phyloP scores from a whole-genome alignment of 768 basidiomycete species.

The Collybia mongolica region DNA sequence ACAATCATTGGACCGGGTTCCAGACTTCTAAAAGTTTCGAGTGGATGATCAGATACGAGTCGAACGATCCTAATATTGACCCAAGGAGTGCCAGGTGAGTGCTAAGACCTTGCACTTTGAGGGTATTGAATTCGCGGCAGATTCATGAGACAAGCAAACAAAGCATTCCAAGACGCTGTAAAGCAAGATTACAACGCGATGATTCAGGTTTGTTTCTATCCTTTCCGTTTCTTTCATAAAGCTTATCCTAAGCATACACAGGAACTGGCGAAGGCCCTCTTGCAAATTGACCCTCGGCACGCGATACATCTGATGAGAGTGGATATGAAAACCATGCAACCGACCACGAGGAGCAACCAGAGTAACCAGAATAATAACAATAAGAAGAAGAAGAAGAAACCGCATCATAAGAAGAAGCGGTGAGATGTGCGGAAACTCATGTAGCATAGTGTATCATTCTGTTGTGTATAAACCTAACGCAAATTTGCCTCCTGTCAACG shows the following conservation, averaged over 20 bases:
- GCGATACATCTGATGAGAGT: constrained; percentile 1
- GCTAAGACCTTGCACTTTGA: not conserved
- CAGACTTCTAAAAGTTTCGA: constrained; percentile 22
- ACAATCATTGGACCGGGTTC: constrained; percentile 20
- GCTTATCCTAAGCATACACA: not conserved
- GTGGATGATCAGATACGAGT: constrained; percentile 16
- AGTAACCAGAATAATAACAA: not conserved
- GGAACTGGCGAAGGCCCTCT: constrained; percentile 5
- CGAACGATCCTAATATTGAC: constrained; percentile 3
- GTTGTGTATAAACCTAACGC: too few relatives aligned
- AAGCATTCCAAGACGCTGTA: constrained; percentile 2
- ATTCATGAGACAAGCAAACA: constrained; percentile 2
- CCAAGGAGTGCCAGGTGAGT: constrained; percentile 3
- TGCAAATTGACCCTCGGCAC: constrained; percentile 12
- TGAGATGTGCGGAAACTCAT: not conserved
- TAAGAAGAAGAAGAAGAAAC: not conserved
- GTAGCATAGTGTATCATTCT: too few relatives aligned
- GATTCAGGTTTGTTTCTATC: constrained; percentile 8
- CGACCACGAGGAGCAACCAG: not conserved
- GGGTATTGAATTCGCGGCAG: not conserved
- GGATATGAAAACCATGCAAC: not conserved
- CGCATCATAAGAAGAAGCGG: not conserved
- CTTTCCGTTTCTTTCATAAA: not conserved
- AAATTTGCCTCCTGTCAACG: too few relatives aligned
- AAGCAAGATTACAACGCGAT: constrained; percentile 9